These are phyloP conservation scores for Cladosporium sp. DNA, from an alignment of 2,329 filamentous ascomycete species.

Conservation along the genomic window DNA sequence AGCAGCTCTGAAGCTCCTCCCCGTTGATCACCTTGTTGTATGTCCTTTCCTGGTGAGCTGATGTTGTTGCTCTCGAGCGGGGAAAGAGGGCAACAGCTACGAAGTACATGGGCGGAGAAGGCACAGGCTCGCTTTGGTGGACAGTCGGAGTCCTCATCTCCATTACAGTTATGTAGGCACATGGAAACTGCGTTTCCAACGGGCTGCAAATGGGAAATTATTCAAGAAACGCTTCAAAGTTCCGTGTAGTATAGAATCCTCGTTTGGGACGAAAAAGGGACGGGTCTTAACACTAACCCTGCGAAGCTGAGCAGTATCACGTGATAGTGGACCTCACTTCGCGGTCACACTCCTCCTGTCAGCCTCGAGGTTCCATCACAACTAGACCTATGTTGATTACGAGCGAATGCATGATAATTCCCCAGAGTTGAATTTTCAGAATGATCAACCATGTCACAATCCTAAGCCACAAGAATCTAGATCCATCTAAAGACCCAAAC, in stretches of 20 bases:
- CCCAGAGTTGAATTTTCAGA: background rate
- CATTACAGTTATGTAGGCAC: background rate
- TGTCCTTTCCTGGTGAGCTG: background rate
- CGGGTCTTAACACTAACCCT: background rate
- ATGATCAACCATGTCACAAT: background rate
- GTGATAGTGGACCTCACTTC: background rate
- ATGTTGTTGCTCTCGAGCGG: constrained; percentile 16
- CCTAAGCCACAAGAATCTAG: background rate
- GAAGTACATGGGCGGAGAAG: background rate
- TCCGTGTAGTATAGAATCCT: background rate
- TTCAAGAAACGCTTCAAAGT: background rate
- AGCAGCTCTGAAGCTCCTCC: background rate
- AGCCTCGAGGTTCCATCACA: background rate
- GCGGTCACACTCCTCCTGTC: background rate
- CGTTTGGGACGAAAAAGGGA: background rate
- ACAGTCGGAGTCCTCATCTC: background rate
- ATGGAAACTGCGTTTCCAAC: background rate
- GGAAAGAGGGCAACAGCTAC: constrained; percentile 1
- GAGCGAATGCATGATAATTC: background rate
- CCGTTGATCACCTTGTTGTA: background rate
- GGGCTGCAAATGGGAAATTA: no score
- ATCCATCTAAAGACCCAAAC: background rate
- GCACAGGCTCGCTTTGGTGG: background rate
- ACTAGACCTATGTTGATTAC: background rate
- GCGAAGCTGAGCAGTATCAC: background rate